Base-by-base conservation (phyloP, 2,329 filamentous ascomycete genomes). In the Beauveria asiatica region DNA sequence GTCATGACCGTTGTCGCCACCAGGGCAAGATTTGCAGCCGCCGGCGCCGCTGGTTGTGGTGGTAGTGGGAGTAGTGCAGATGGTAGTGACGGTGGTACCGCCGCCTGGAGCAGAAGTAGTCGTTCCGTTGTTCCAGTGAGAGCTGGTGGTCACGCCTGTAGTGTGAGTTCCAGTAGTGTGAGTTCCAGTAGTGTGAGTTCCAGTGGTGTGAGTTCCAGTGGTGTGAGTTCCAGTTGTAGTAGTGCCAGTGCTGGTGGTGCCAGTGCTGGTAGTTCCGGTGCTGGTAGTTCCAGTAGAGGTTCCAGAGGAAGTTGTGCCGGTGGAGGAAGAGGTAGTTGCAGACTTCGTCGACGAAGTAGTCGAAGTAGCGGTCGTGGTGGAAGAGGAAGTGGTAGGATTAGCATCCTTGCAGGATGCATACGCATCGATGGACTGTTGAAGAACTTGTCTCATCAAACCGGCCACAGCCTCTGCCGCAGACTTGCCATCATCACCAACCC, bases 1-100 rank as follows among this genome's bases (percentile, higher is more conserved):
- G 9, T 42, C 54, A 19, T 48, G 48, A 9, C 42, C 42, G 19
- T 37, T 37, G 21, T 37, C 39, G 23, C 50, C 30, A 17, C 57
- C 57, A 6, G 48, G 49, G 50, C 57, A 60, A 30, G 30, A 50
- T 44, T 49, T 60, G 58, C 58, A 60, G 21, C n/a, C 58, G 17
- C 42, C 27, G 44, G 45, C 58, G 17, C 57, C 19, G 11, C 27
- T 33, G 25, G 51, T 50, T 3, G 58, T 50, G 25, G 52, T 50
- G 30, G 50, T 1, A n/a, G 51, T 42, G 25, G 45, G 44, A 5
- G 51, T 50, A 16, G 51, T 51, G 52, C 51, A 60, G 13, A 50
- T 56, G 46, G 58, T 60, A 1, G 52, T 56, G 44, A 52, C 39
- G 3, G 30, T 51, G 17, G 23, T 42, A 33, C 19, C 9, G 42